A percentile compares a stretch with the other conserved stretches of the same genome.
These are phyloP conservation scores for Leccinum boreale DNA, from an alignment of 768 basidiomycete species.

Conservation along the genomic window DNA sequence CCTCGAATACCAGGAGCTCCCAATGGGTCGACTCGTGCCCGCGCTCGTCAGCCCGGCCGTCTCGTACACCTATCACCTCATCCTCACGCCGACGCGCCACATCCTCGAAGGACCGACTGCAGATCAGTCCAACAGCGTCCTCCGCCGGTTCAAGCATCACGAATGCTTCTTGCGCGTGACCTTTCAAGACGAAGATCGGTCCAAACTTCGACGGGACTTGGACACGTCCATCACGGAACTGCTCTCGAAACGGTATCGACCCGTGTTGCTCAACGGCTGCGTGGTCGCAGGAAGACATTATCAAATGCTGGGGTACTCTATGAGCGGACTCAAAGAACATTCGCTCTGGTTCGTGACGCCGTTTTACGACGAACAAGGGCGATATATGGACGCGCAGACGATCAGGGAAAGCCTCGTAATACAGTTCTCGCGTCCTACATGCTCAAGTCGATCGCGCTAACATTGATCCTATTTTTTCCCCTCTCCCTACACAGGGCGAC, in stretches of 20 bases:
- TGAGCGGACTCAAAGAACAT: slow-evolving; percentile 49
- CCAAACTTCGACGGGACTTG: slow-evolving; percentile 34
- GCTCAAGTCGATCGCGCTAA: background rate
- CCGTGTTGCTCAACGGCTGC: slow-evolving; percentile 33
- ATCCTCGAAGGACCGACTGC: slow-evolving; percentile 38
- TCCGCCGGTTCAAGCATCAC: slow-evolving; percentile 35
- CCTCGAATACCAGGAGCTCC: slow-evolving; percentile 23
- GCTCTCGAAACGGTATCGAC: slow-evolving; percentile 34
- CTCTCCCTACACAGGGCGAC: slow-evolving; percentile 32
- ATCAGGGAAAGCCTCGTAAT: slow-evolving; percentile 37
- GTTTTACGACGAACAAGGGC: slow-evolving; percentile 32
- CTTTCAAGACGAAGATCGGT: slow-evolving; percentile 46
- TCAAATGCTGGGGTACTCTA: slow-evolving; percentile 50
- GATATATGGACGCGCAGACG: slow-evolving; percentile 17
- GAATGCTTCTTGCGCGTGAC: slow-evolving; percentile 47
- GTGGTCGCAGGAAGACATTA: slow-evolving; percentile 42
- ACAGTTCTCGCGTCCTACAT: background rate
- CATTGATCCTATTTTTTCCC: background rate
- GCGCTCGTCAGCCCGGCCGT: slow-evolving; percentile 17
- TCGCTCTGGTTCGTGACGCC: slow-evolving; percentile 48
- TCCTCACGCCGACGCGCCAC: slow-evolving; percentile 38
- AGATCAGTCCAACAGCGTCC: slow-evolving; percentile 38
- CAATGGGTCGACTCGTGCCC: slow-evolving; percentile 23
- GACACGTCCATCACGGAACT: slow-evolving; percentile 30
- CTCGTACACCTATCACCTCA: slow-evolving; percentile 36